These are phyloP conservation scores for Gossypium herbaceum DNA, from an alignment of 345 rosid genomes.

Conservation along the genomic window DNA sequence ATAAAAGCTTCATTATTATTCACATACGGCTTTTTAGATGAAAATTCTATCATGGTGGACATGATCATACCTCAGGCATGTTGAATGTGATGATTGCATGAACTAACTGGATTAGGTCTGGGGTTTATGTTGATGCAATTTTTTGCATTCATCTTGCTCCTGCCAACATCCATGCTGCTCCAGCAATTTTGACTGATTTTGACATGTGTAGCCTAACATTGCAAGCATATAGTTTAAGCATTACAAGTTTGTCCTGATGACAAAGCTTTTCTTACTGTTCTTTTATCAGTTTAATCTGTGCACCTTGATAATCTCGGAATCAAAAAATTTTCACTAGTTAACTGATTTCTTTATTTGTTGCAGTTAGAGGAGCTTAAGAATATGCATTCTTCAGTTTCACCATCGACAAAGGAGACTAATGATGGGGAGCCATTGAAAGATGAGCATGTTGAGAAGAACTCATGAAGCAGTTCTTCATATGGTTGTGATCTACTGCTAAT, in stretches of 20 bases:
- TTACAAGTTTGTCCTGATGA: neutral
- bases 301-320: neutral
- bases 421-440: slow-evolving; percentile 32
- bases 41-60: neutral
- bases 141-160: neutral
- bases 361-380: slow-evolving; percentile 57
- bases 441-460: slow-evolving; percentile 16
- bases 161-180: neutral
- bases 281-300: neutral
- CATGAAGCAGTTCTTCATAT: neutral
- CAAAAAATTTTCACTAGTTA: neutral
- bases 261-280: neutral
- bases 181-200: neutral
- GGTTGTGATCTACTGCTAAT: neutral
- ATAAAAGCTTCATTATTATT: neutral
- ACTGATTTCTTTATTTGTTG: slow-evolving; percentile 15
- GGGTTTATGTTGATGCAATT: neutral
- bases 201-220: neutral
- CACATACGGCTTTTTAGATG: neutral
- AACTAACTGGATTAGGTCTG: neutral
- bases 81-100: neutral
- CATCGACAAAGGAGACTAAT: slow-evolving; percentile 26
- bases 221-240: neutral
- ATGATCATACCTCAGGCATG: neutral
- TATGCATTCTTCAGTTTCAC: slow-evolving; percentile 10